Base-by-base conservation (phyloP, 805 yeast species). In the Komagataella pastoris region DNA sequence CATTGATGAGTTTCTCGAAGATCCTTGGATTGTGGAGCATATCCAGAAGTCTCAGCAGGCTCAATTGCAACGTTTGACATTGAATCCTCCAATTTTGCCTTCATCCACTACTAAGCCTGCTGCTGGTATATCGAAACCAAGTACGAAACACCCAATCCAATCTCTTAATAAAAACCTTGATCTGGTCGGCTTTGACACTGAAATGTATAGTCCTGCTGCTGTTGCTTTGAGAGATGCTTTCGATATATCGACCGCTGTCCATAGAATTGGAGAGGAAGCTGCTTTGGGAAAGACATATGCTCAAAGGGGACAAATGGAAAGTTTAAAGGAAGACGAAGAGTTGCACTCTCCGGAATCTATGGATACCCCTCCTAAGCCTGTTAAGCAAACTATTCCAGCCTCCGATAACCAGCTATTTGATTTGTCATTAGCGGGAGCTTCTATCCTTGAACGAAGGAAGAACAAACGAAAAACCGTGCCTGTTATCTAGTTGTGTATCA, bases 1-100 rank as follows among this genome's bases (percentile, higher is more conserved):
- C 7, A 81, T 86, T 53, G 83, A 83, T 53, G 83, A 85, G 50
- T 80, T 86, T 56, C 69, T 85, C 59, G 69, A 71, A 7, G 93
- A 86, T 63, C 93, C 93, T 0, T 86, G 95, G 95, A 76, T 86
- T 56, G 63, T 56, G 46, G 68, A 67, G 50, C 66, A 44, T 17
- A 30, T 53, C 17, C 49, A 48, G 45, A 53, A 53, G 19, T 51
- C 52, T 40, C 48, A 54, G 46, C 49, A 19, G 40, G 40, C 40
- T 30, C 40, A 30, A 8, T 14, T 30, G 40, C 40, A 30, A 30
- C 40, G 40, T 30, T 10, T 30, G 14, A 10, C 40, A 3, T 14
- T 30, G 14, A 30, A 30, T 30, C 40, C 21, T 19, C 18, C 18
- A 45, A 19, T 17, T 45, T 14, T 45, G 47, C 21, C 47, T 17